Base-by-base conservation (phyloP, 2,329 filamentous ascomycete species). In the Leptosphaerulina australis region DNA sequence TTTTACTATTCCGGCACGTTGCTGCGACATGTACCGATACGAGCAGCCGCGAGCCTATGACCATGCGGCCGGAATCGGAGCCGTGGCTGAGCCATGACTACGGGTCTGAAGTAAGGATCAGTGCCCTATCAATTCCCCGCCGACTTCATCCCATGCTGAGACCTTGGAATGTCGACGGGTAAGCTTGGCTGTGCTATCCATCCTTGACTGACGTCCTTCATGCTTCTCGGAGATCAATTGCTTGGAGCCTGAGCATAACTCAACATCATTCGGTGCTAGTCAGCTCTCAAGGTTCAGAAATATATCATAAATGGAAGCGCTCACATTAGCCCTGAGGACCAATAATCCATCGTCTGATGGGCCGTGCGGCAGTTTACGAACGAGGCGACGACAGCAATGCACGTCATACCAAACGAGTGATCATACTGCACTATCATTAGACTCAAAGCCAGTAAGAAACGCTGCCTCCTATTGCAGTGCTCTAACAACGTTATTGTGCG, bases 21-120 rank as follows among this genome's bases (percentile, higher is more conserved):
- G 57, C 48, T 35, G 41, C 48, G 41, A 50, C 44, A 50, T 39
- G 39, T 30, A 49, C 36, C 38, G 43, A 51, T 40, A 50, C 49
- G 43, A 48, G 35, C 37, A 38, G 44, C 52, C 60, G 45, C 58
- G 50, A 36, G 18, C 59, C 60, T 63, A 63, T 61, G 34, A 47
- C 49, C 45, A 40, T 35, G 40, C 59, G 39, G 51, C 66, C 65
- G 64, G 59, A 57, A 54, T 66, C 64, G 65, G 65, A 64, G 57
- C 53, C 53, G 48, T 65, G 57, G 61, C 59, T 53, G 65, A 64
- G 57, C 53, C 53, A 50, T 65, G 57, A 62, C 59, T 53, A 53
- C 50, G 56, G 40, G 50, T 53, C 56, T 60, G 54, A 50, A 60
- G 62, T 64, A 59, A 62, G 48, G 49, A 50, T 33, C 39, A 35